A percentile compares a stretch with the other conserved stretches of the same genome.
phyloP scores from a whole-genome alignment of 208 protist species.

The Trypanosoma cruzi region DNA sequence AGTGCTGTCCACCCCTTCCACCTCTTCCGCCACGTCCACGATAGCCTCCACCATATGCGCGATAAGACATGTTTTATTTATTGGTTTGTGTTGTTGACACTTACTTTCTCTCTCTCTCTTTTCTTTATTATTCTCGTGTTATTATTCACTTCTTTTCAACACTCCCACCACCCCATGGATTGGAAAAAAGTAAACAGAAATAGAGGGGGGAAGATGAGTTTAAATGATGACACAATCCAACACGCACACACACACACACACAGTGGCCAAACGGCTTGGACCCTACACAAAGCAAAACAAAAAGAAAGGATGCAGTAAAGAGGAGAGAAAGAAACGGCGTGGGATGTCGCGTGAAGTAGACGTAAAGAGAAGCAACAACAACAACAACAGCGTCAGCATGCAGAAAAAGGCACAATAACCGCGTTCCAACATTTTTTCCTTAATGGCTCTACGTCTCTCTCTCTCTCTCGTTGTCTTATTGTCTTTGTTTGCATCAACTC shows the following conservation, averaged over 20 bases:
- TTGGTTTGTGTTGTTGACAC: background rate
- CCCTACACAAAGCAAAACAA: no score
- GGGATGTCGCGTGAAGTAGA: no score
- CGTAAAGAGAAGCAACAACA: no score
- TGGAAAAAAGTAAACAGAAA: background rate
- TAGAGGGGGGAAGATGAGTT: background rate
- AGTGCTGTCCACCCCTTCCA: conserved; percentile 21
- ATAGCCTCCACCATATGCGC: conserved; percentile 23
- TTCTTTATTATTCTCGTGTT: background rate
- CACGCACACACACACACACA: no score
- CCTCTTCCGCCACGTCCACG: conserved; percentile 31
- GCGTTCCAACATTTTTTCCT: no score
- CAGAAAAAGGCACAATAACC: background rate
- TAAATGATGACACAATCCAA: no score
- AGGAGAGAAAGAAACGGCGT: no score
- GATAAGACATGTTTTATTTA: conserved; percentile 20
- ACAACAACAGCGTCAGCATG: background rate
- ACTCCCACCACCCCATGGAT: background rate
- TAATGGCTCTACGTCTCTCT: background rate
- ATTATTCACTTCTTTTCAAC: background rate
- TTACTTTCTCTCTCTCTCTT: background rate
- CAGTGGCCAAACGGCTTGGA: no score
- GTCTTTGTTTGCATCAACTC: no score
- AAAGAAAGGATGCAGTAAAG: no score
- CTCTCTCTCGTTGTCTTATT: background rate